phyloP scores from a whole-genome alignment of 176 grass and related monocot species.

The Carex myosuroides region DNA sequence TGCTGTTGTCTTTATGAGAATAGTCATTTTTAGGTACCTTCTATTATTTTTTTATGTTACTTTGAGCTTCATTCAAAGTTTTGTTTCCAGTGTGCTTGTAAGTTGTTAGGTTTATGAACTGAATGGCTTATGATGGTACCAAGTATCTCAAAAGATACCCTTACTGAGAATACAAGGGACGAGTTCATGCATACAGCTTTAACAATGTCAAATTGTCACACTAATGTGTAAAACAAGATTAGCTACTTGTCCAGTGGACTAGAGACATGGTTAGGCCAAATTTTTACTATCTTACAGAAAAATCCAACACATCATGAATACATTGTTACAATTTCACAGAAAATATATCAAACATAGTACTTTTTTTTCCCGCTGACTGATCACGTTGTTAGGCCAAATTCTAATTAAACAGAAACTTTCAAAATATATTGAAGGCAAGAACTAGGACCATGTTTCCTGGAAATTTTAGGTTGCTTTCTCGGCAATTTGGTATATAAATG shows the following conservation, averaged over 20 bases:
- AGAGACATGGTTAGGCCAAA: neutral
- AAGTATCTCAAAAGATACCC: neutral
- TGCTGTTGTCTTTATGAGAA: conserved; percentile 84
- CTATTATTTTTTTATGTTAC: neutral
- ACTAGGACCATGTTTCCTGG: neutral
- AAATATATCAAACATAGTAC: neutral
- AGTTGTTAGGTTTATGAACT: neutral
- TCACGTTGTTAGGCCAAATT: neutral
- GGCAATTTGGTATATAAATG: neutral
- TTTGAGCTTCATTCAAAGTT: neutral
- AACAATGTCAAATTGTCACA: neutral
- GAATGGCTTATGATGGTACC: neutral
- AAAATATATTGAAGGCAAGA: neutral
- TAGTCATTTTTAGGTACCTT: conserved; percentile 71
- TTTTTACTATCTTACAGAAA: too few relatives aligned
- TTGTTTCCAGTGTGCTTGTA: neutral
- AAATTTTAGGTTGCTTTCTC: neutral
- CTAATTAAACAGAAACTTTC: neutral
- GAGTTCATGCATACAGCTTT: neutral
- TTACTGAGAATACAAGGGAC: neutral
- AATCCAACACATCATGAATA: neutral
- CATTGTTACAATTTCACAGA: neutral
- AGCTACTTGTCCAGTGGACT: neutral
- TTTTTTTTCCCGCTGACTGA: neutral
- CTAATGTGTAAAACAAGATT: neutral